These are phyloP conservation scores for Arabidopsis thaliana DNA, from an alignment of 345 rosid species.

Conservation along the genomic window DNA sequence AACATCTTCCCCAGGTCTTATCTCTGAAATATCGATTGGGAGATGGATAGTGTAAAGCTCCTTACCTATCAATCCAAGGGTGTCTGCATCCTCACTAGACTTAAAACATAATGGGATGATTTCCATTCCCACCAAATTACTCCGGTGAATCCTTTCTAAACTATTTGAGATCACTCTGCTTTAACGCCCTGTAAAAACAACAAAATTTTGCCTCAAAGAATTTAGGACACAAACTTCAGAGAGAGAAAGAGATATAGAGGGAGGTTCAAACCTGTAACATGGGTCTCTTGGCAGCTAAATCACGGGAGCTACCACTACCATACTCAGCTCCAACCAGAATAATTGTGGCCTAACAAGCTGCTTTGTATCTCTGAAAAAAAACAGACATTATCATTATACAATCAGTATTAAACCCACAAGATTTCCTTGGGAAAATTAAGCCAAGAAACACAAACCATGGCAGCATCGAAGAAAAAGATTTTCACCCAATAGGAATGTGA, in stretches of 20 bases:
- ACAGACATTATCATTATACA: background rate
- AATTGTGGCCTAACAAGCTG: slow-evolving; percentile 57
- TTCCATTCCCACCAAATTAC: slow-evolving; percentile 54
- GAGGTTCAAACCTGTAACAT: slow-evolving; percentile 16
- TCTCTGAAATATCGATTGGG: slow-evolving; percentile 61
- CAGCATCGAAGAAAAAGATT: slow-evolving; percentile 65
- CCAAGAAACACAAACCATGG: slow-evolving; percentile 23
- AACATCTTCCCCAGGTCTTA: slow-evolving; percentile 95
- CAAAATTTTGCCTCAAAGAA: background rate
- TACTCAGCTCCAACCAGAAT: slow-evolving; percentile 75
- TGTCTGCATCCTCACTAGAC: slow-evolving; percentile 53
- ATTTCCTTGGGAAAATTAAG: slow-evolving; percentile 23
- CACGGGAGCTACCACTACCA: slow-evolving; percentile 77
- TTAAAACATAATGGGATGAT: slow-evolving; percentile 54
- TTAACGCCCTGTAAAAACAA: slow-evolving; percentile 49
- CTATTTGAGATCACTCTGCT: slow-evolving; percentile 53
- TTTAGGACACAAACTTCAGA: background rate
- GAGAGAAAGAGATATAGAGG: slow-evolving; percentile 33
- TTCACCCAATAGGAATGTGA: slow-evolving; percentile 73
- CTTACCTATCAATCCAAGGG: slow-evolving; percentile 51
- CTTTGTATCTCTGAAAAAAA: slow-evolving; percentile 58
- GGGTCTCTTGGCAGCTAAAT: slow-evolving; percentile 87
- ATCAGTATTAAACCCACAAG: slow-evolving; percentile 1
- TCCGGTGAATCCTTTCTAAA: slow-evolving; percentile 57
- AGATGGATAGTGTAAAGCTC: slow-evolving; percentile 57